Percentiles rank a stretch among this genome's conserved stretches.
These are phyloP conservation scores for Gremmenia infestans DNA, from an alignment of 2,329 filamentous ascomycete species.

Conservation along the genomic window DNA sequence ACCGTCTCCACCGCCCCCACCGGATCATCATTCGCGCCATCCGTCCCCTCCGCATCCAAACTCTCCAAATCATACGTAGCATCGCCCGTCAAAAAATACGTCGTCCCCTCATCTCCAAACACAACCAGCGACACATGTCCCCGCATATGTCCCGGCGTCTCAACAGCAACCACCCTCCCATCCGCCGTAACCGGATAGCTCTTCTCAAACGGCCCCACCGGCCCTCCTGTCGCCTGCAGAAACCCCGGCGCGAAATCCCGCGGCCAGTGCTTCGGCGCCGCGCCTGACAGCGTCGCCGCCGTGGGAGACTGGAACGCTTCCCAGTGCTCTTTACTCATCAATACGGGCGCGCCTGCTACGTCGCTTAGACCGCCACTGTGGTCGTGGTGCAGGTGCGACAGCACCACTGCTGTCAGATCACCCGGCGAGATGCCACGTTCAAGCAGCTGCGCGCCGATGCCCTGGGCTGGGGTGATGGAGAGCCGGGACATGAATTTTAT, in stretches of 20 bases:
- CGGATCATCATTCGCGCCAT: slow-evolving; percentile 32
- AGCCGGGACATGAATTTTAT: slow-evolving; percentile 7
- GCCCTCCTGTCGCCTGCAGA: slow-evolving; percentile 21
- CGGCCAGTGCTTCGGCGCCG: slow-evolving; percentile 31
- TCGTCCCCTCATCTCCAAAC: slow-evolving; percentile 18
- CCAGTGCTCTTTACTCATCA: slow-evolving; percentile 30
- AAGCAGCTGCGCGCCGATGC: slow-evolving; percentile 9
- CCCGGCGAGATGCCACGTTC: slow-evolving; percentile 21
- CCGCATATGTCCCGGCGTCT: slow-evolving; percentile 33
- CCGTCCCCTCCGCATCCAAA: slow-evolving; percentile 31
- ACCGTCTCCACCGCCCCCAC: slow-evolving; percentile 28
- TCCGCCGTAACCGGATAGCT: slow-evolving; percentile 29
- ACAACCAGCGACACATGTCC: slow-evolving; percentile 32
- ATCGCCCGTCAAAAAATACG: slow-evolving; percentile 30
- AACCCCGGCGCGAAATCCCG: slow-evolving; percentile 29
- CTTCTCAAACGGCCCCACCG: slow-evolving; percentile 30
- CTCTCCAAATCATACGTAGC: slow-evolving; percentile 30
- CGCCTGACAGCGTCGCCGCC: slow-evolving; percentile 28
- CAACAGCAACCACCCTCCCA: slow-evolving; percentile 29
- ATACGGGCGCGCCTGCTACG: slow-evolving; percentile 26
- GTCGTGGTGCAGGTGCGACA: slow-evolving; percentile 31
- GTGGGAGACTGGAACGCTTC: slow-evolving; percentile 27
- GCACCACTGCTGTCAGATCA: slow-evolving; percentile 27
- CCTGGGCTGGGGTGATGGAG: slow-evolving; percentile 4
- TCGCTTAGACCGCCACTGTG: slow-evolving; percentile 24